Conservation (phyloP, 768 basidiomycete species). For the Lactifluus hygrophoroides region DNA sequence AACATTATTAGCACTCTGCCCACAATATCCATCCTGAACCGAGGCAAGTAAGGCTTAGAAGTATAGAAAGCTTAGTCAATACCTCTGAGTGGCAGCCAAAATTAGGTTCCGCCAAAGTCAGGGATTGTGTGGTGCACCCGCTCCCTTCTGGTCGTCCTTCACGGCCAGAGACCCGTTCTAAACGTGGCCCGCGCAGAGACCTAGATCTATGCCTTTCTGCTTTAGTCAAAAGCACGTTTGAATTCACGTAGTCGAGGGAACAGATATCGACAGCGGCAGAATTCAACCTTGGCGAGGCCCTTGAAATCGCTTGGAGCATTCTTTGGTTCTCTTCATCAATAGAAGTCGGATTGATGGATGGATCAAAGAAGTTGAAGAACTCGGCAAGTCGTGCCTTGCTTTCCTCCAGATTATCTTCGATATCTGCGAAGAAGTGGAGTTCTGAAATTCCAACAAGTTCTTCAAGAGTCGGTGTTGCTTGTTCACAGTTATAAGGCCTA, state of each 20-base stretch:
- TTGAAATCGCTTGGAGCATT: background rate
- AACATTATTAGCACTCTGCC: background rate
- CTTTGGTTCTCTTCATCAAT: slow-evolving; percentile 1
- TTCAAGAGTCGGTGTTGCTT: slow-evolving; percentile 5
- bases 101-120: background rate
- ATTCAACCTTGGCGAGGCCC: background rate
- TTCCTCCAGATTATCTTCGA: background rate
- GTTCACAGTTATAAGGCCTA: slow-evolving; percentile 10
- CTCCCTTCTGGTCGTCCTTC: background rate
- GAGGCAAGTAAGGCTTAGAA: background rate
- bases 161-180: background rate
- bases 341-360: background rate
- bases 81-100: background rate
- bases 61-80: background rate
- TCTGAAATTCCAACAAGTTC: slow-evolving; percentile 12
- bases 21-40: background rate
- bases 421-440: background rate
- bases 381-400: background rate
- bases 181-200: background rate
- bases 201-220: slow-evolving; percentile 2
- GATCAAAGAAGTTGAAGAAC: background rate
- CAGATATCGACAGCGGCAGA: background rate
- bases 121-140: background rate
- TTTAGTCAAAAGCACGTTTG: slow-evolving; percentile 8
- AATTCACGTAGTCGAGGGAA: background rate